Evolutionary conservation across 306 rosid genomes (phyloP), one percentile per base, ranked within the genome.

Genomic region (Cucurbita argyrosperma): DNA sequence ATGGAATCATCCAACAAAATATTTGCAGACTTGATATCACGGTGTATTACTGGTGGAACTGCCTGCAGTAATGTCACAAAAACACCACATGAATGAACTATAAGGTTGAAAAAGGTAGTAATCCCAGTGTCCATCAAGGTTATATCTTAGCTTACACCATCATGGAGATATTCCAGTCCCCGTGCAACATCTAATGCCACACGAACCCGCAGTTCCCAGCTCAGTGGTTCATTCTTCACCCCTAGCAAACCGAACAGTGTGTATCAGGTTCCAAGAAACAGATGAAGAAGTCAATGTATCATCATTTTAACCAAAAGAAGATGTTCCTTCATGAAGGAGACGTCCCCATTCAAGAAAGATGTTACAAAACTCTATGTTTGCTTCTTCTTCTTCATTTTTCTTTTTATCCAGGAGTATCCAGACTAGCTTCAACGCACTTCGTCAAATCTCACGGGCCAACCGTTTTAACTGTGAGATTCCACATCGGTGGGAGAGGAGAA

Each of bases 121-220:
- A 64, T 18, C 35, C 15, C 16, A 4, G 57, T 7, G 14, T 68
- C 23, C 72, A 30, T 51, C 45, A 14, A 35, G 46, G 74, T 23
- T 49, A 49, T 23, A 46, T 47, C 74, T 26, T 69, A 73, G 84
- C 84, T 80, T 88, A 95, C 99, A 89, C 99, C 99, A 72, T 91
- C 97, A 79, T 95, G 99, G 76, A 95, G 99, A 87, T 95, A 95
- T 81, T 95, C 99, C 89, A 95, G 70, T 52, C 99, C 99, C 80
- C 99, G 85, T 15, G 99, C 94, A 72, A 91, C 89, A 69, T 95
- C 99, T 77, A 95, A 84, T 76, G 91, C 97, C 77, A 88, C 83
- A 63, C 85, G 88, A 81, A 89, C 93, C 76, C 99, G 87, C 88
- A 91, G 71, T 77, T 89, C 93, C 99, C 99, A 95, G 79, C 84